Conservation (phyloP, 352 stramenopile species). For the Phytophthora rubi region DNA sequence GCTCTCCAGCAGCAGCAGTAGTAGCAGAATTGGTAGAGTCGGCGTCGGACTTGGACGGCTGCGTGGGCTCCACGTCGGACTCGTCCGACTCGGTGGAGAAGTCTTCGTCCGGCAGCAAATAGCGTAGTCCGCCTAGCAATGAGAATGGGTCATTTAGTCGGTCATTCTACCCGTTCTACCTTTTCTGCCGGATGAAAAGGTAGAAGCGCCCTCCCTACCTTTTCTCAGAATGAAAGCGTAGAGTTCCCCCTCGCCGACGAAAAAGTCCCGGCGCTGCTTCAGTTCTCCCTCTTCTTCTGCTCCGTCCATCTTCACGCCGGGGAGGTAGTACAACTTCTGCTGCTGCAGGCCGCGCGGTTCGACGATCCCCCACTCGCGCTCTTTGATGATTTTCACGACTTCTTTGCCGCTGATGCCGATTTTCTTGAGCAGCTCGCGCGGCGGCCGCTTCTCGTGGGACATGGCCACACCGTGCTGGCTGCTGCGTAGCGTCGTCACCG, state of each 20-base stretch:
- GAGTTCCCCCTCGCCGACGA: constrained; percentile 42
- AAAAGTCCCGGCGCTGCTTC: constrained; percentile 23
- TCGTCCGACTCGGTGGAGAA: constrained; percentile 20
- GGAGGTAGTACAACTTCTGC: constrained; percentile 36
- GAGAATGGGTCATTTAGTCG: too few species aligned
- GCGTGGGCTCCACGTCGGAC: constrained; percentile 28
- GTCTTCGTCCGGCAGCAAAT: constrained; percentile 33
- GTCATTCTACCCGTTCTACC: constrained; percentile 11
- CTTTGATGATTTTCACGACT: constrained; percentile 36
- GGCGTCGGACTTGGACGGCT: neutral
- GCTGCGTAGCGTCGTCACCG: constrained; percentile 11
- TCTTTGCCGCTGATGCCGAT: constrained; percentile 44
- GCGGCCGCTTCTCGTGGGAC: constrained; percentile 26
- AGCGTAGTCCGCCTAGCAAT: constrained; percentile 28
- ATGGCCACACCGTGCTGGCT: constrained; percentile 26
- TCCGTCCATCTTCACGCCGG: constrained; percentile 7
- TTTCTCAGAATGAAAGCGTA: constrained; percentile 45
- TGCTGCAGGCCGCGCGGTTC: constrained; percentile 33
- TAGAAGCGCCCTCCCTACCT: constrained; percentile 21
- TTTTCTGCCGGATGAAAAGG: neutral
- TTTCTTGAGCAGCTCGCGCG: constrained; percentile 29
- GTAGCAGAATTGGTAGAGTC: neutral
- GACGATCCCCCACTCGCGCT: constrained; percentile 26
- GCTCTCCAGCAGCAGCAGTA: too few species aligned
- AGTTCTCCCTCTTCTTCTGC: neutral